phyloP scores from a whole-genome alignment of 345 rosid genomes.

The Balakata baccata region DNA sequence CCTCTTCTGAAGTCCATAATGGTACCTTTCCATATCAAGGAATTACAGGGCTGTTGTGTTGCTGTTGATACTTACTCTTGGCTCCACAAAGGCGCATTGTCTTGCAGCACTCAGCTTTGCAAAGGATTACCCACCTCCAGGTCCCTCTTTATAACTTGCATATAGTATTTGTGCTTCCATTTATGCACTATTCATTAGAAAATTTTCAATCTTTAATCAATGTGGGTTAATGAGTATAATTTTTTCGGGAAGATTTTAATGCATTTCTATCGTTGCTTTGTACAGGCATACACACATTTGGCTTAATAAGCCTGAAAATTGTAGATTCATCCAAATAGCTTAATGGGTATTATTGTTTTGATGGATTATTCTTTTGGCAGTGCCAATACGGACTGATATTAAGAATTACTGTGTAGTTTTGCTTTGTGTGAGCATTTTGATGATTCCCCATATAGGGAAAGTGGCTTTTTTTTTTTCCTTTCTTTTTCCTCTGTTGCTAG shows the following conservation, averaged over 20 bases:
- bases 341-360: conserved; percentile 13
- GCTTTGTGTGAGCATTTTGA: not conserved
- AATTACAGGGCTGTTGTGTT: conserved; percentile 68
- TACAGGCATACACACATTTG: not conserved
- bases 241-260: not conserved
- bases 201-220: not conserved
- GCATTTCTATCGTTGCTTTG: not conserved
- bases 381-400: not conserved
- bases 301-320: not conserved
- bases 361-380: not conserved
- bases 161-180: not conserved
- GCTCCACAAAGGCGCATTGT: conserved; percentile 80
- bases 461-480: not conserved
- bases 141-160: conserved; percentile 22
- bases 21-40: conserved; percentile 66
- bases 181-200: not conserved
- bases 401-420: not conserved
- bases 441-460: not conserved
- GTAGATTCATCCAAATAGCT: conserved; percentile 3
- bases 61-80: conserved; percentile 95
- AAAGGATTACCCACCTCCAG: conserved; percentile 61
- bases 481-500: not conserved
- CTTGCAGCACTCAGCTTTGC: conserved; percentile 69
- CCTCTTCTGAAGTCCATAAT: conserved; percentile 86
- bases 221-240: conserved; percentile 2